These are phyloP conservation scores for Dothideomycetidae sp. DNA, from an alignment of 2,329 filamentous ascomycete genomes.

Conservation along the genomic window DNA sequence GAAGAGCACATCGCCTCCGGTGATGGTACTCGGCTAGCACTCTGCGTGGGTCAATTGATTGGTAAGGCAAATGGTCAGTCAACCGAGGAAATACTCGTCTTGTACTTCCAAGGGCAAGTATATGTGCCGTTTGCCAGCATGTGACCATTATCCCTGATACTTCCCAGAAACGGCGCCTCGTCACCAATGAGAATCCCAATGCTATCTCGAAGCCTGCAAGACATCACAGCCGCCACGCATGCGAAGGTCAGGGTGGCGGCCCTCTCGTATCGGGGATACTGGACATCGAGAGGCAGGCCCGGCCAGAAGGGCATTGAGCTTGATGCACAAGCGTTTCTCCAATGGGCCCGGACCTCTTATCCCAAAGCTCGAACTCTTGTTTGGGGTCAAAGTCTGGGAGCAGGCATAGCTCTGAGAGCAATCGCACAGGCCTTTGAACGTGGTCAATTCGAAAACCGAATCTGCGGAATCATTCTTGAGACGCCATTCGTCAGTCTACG, in stretches of 20 bases:
- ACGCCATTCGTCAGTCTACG: slow-evolving; percentile 60
- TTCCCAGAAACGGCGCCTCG: slow-evolving; percentile 28
- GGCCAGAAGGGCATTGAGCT: slow-evolving; percentile 55
- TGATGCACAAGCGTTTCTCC: slow-evolving; percentile 50
- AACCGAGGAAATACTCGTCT: slow-evolving; percentile 23
- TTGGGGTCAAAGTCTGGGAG: slow-evolving; percentile 68
- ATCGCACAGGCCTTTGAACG: slow-evolving; percentile 24
- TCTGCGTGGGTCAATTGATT: slow-evolving; percentile 36
- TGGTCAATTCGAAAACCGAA: slow-evolving; percentile 8
- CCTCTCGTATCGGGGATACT: slow-evolving; percentile 55
- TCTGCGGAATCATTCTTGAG: slow-evolving; percentile 49
- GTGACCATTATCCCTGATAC: background rate
- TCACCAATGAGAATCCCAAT: slow-evolving; percentile 33
- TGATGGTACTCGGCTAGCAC: slow-evolving; percentile 51
- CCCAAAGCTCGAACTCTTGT: slow-evolving; percentile 35
- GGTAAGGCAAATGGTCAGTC: background rate
- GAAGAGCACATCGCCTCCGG: slow-evolving; percentile 45
- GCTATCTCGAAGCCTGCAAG: slow-evolving; percentile 32
- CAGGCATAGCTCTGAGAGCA: slow-evolving; percentile 53
- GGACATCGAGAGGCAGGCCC: slow-evolving; percentile 59
- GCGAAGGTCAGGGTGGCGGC: slow-evolving; percentile 29
- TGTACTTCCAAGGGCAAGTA: slow-evolving; percentile 35
- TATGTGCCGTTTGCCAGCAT: background rate
- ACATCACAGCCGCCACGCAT: slow-evolving; percentile 10
- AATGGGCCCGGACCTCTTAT: slow-evolving; percentile 42